A percentile compares a stretch with the other conserved stretches of the same genome.
phyloP scores from a whole-genome alignment of 805 yeast species.

The Scheffersomyces coipomensis region DNA sequence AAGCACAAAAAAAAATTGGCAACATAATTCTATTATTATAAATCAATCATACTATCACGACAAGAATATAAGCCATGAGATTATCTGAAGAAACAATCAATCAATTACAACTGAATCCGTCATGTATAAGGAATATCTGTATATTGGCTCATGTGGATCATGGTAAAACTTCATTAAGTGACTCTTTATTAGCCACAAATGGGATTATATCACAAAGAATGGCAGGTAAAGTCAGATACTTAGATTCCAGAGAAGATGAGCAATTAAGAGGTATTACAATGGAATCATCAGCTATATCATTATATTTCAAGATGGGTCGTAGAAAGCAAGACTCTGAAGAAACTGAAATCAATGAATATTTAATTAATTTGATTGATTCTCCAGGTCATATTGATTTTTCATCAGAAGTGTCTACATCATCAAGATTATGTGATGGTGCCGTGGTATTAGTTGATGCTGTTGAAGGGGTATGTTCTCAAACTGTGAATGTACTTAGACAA shows the following conservation, averaged over 20 bases:
- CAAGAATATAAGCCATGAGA: constrained; percentile 34
- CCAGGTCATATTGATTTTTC: constrained; percentile 99
- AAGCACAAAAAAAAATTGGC: background rate
- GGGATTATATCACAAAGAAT: constrained; percentile 92
- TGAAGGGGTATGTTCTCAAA: constrained; percentile 98
- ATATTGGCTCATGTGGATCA: constrained; percentile 98
- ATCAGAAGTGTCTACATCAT: constrained; percentile 93
- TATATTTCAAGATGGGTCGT: constrained; percentile 74
- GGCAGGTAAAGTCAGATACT: constrained; percentile 92
- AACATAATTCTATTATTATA: background rate
- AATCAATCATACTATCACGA: background rate
- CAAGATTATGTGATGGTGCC: constrained; percentile 95
- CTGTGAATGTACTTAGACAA: constrained; percentile 90
- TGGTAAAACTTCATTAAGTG: constrained; percentile 94
- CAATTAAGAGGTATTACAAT: constrained; percentile 95
- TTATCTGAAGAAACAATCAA: constrained; percentile 64
- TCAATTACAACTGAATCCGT: constrained; percentile 66
- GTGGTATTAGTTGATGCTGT: constrained; percentile 93
- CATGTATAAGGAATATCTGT: constrained; percentile 82
- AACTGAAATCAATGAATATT: constrained; percentile 61
- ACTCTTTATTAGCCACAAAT: constrained; percentile 87
- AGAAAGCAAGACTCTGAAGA: constrained; percentile 30
- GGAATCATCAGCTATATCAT: constrained; percentile 94
- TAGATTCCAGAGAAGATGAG: constrained; percentile 94
- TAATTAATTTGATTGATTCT: constrained; percentile 91